Evolutionary conservation across 257 asterid species (phyloP).

Genomic region (Asclepias syriaca): DNA sequence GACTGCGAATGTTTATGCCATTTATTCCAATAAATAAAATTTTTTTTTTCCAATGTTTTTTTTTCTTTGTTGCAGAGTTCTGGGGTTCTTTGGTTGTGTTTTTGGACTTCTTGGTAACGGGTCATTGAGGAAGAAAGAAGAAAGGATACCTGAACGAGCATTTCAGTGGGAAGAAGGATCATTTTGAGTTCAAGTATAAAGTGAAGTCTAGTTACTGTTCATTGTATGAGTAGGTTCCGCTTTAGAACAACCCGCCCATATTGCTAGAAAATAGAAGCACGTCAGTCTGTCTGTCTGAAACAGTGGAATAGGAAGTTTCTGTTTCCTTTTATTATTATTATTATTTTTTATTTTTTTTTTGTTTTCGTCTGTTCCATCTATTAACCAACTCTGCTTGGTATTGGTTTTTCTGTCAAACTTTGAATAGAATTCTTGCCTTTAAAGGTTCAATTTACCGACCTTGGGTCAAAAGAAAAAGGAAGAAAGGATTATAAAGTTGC

Average conservation of each 20-base stretch:
- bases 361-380: background rate
- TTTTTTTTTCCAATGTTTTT: background rate
- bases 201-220: background rate
- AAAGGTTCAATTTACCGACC: conserved; percentile 18
- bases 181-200: background rate
- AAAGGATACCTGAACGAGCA: background rate
- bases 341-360: no score
- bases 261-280: conserved; percentile 7
- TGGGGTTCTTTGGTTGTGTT: background rate
- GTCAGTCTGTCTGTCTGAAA: background rate
- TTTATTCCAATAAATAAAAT: background rate
- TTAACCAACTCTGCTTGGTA: background rate
- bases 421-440: background rate
- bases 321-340: no score
- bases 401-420: background rate
- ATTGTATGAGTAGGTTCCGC: conserved; percentile 3
- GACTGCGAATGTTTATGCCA: background rate
- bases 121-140: background rate
- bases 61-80: background rate
- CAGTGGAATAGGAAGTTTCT: background rate
- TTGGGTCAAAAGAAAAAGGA: background rate
- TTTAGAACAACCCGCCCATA: background rate
- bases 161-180: background rate
- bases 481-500: conserved; percentile 3
- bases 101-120: background rate